These are phyloP conservation scores for Fraxinus floribunda DNA, from an alignment of 305 asterid genomes.

Conservation along the genomic window DNA sequence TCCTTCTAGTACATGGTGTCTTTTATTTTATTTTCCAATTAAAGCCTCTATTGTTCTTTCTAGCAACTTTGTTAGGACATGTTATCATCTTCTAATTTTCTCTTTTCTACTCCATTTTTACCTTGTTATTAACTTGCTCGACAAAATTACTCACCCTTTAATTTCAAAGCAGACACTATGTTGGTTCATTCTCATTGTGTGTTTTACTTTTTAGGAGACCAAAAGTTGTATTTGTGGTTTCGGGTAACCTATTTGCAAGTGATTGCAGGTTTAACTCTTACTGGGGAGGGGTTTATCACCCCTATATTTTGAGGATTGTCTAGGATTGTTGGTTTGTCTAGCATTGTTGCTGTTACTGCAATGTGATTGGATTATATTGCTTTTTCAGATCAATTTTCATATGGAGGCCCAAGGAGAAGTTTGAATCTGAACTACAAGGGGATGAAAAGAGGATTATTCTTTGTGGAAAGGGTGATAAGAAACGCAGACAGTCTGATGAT, in stretches of 20 bases:
- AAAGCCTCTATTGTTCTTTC: background rate
- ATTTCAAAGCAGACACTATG: background rate
- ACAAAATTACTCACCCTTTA: background rate
- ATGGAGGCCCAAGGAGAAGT: slow-evolving; percentile 67
- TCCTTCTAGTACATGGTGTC: background rate
- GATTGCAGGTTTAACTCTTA: background rate
- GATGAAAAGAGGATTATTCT: slow-evolving; percentile 51
- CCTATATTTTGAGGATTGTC: background rate
- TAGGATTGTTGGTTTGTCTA: no score
- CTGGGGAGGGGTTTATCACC: slow-evolving; percentile 1
- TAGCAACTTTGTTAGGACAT: background rate
- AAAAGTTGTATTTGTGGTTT: background rate
- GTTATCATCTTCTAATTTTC: background rate
- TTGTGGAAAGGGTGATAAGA: slow-evolving; percentile 58
- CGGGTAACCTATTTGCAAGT: background rate
- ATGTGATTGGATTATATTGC: background rate
- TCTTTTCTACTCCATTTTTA: background rate
- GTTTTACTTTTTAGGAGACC: background rate
- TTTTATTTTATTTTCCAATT: background rate
- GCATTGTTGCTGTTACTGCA: slow-evolving; percentile 1
- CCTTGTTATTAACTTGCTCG: background rate
- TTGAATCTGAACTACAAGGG: slow-evolving; percentile 38
- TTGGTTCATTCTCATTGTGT: background rate
- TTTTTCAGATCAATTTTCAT: slow-evolving; percentile 75
- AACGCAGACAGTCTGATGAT: slow-evolving; percentile 46